Percentiles rank a stretch among this genome's conserved stretches.
These are phyloP conservation scores for Solanum tarapatanum DNA, from an alignment of 257 asterid genomes.

Conservation along the genomic window DNA sequence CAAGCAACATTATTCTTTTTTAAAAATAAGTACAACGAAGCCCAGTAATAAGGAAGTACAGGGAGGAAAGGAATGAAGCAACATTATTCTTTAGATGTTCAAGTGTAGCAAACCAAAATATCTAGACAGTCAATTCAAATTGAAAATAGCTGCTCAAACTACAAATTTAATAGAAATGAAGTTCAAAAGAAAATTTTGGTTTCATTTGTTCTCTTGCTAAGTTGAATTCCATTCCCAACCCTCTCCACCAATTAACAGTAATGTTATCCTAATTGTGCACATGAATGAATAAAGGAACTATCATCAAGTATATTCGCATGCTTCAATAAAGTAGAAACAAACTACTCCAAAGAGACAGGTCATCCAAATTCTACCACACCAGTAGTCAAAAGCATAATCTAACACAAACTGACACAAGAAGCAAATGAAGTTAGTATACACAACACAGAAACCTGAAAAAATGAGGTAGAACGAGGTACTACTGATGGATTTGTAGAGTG, in stretches of 20 bases:
- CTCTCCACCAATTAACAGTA: neutral
- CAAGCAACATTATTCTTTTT: neutral
- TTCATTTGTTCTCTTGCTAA: neutral
- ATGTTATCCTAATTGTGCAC: neutral
- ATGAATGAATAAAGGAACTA: neutral
- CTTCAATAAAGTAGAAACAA: neutral
- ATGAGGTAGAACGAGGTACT: conserved; percentile 37
- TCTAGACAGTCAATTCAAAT: neutral
- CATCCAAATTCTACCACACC: neutral
- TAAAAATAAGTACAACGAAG: neutral
- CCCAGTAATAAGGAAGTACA: neutral
- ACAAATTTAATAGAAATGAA: neutral
- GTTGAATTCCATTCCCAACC: neutral
- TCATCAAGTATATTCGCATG: neutral
- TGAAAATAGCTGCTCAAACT: neutral
- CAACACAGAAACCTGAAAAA: conserved; percentile 43
- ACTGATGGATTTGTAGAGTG: conserved; percentile 32
- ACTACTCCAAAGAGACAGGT: neutral
- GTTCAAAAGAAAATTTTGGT: neutral
- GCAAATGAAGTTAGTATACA: neutral
- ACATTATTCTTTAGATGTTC: neutral
- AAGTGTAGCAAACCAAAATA: neutral
- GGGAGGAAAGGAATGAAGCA: neutral
- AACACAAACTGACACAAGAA: neutral
- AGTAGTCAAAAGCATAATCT: neutral